A percentile compares a stretch with the other conserved stretches of the same genome.
Evolutionary conservation across 2,329 filamentous ascomycete species (phyloP).

Genomic region (Pseudogymnoascus sp.): DNA sequence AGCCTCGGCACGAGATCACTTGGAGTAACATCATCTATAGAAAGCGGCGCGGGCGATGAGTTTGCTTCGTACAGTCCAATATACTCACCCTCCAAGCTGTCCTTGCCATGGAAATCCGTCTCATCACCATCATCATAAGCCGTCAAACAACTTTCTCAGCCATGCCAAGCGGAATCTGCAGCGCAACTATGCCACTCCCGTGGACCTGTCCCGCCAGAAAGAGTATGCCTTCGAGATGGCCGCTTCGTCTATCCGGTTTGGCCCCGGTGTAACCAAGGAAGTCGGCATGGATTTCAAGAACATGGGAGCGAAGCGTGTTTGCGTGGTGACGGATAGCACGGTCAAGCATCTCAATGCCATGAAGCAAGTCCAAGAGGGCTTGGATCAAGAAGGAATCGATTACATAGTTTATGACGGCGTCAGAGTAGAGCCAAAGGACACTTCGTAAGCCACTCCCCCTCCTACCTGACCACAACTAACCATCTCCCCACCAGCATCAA

Average conservation of each 20-base stretch:
- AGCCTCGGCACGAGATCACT: not conserved
- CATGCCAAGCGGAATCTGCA: constrained; percentile 39
- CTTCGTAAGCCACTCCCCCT: constrained; percentile 51
- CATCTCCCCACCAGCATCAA: constrained; percentile 51
- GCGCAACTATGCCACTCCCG: constrained; percentile 63
- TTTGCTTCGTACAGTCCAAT: constrained; percentile 83
- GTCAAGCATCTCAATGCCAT: constrained; percentile 80
- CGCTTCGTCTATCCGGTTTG: constrained; percentile 87
- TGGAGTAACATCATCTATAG: constrained; percentile 24
- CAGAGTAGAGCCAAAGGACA: constrained; percentile 88
- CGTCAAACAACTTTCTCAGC: constrained; percentile 31
- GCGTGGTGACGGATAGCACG: constrained; percentile 82
- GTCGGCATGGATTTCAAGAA: constrained; percentile 98
- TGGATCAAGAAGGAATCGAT: constrained; percentile 68
- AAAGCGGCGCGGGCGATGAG: constrained; percentile 58
- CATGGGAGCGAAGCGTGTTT: constrained; percentile 76
- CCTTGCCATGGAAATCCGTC: constrained; percentile 88
- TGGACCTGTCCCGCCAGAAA: constrained; percentile 64
- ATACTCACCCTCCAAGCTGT: constrained; percentile 76
- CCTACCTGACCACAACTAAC: not conserved
- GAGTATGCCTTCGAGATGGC: constrained; percentile 99
- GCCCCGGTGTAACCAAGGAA: constrained; percentile 85
- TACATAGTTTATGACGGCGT: constrained; percentile 77
- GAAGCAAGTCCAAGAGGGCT: constrained; percentile 75
- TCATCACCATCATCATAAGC: constrained; percentile 55